Evolutionary conservation across 116 monocot species (phyloP).

Genomic region (Phalaenopsis hybrid): DNA sequence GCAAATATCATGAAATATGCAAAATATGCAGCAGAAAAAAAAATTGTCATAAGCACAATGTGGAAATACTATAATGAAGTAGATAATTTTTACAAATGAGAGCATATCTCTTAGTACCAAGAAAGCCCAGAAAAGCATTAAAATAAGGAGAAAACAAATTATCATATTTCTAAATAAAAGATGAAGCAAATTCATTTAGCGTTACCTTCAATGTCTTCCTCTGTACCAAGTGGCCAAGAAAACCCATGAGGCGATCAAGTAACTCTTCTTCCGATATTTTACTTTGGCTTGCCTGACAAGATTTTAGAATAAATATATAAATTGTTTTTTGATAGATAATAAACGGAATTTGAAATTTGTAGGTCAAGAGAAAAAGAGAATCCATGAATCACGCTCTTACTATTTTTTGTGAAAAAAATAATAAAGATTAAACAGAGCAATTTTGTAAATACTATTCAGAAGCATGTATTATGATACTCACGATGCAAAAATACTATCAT

Average conservation of each 20-base stretch:
- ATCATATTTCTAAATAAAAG: too few relatives aligned
- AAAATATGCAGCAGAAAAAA: background rate
- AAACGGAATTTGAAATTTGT: background rate
- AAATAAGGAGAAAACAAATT: too few relatives aligned
- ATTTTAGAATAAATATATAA: background rate
- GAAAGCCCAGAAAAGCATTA: background rate
- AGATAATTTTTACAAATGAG: background rate
- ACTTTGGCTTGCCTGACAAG: slow-evolving; percentile 35
- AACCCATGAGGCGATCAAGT: slow-evolving; percentile 82
- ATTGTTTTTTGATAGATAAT: background rate
- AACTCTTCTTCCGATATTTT: slow-evolving; percentile 72
- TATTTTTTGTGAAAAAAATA: background rate
- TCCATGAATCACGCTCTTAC: background rate
- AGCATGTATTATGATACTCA: background rate
- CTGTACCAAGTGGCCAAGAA: slow-evolving; percentile 80
- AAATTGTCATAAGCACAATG: background rate
- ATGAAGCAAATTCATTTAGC: background rate
- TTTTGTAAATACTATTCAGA: background rate
- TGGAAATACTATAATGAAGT: background rate
- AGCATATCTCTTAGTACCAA: background rate
- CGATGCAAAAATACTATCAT: background rate
- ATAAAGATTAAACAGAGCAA: background rate
- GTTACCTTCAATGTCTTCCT: slow-evolving; percentile 25
- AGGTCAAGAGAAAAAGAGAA: background rate
- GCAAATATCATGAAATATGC: background rate